Base-by-base conservation (phyloP, 768 basidiomycete species). In the Collybia sordida region DNA sequence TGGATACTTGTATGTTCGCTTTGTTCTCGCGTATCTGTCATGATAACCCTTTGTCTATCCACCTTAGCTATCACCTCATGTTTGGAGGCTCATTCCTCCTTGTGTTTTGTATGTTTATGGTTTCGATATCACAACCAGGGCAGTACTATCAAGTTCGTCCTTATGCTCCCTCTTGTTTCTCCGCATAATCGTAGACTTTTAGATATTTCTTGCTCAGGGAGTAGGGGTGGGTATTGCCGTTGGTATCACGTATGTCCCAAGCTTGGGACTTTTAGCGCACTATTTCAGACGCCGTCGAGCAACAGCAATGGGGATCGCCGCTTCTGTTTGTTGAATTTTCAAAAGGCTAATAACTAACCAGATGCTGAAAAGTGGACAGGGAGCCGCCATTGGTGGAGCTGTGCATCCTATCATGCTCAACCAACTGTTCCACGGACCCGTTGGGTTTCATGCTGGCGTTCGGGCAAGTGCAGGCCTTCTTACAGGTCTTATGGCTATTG, bases 391-490 rank as follows among this genome's bases (percentile, higher is more conserved):
- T 12, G 68, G 68, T 9, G 64, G 61, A 1, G 50, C 79, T 18
- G 56, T 81, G 3, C 74, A 76, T 51, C 76, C 78, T 2, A 75
- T 80, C 51, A 72, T 81, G 70, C 62, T 84, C 39, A 82, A 83
- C 59, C 72, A 79, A 37, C 67, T 75, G 19, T 64, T 72, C 46
- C 61, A 66, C 41, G 62, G 63, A 6, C 54, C 40, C 2, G 64
- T 71, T 21, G 76, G 79, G 1, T 83, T 81, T 47, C 70, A 67
- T 22, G 70, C 65, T 37, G 74, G 74, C n/a, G 74, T 78, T n/a
- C 71, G 79, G 5, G 66, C 64, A 12, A 75, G 69, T 23, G 73
- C 74, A 3, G 71, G 61, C 4, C 56, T 79, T 22, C 42, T 67
- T 28, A 57, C 56, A 2, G 53, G 51, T 9, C 42, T 70, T 11